Base-by-base conservation (phyloP, 139 green algal species). In the Pycnococcus provasolii region DNA sequence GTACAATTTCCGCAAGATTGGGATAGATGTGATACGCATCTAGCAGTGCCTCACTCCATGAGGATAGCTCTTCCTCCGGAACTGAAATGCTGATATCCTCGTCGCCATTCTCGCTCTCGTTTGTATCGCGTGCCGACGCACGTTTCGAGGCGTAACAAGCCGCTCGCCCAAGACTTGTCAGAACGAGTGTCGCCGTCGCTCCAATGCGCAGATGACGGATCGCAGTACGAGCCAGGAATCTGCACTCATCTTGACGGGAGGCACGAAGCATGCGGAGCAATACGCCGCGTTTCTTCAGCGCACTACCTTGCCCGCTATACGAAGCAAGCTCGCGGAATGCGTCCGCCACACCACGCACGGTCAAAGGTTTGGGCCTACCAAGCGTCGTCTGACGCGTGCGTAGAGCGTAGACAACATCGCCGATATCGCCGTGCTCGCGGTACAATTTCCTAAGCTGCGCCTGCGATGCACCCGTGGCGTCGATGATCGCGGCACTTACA, bases 201-300 rank as follows among this genome's bases (percentile, higher is more conserved):
- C 90, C 91, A 26, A 96, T 84, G 0, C 90, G 77, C 67, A 96
- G 81, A 69, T 90, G 89, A 69, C 84, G 77, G 3, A 80, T 13
- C 15, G 91, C 77, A 48, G 94, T 91, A 45, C 86, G 76, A 5
- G 86, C 79, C 2, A 95, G 70, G 71, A 87, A 96, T 59, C 79
- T 40, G n/a, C 58, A 45, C 45, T 69, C 55, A 44, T 77, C 71
- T 6, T 62, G 66, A 9, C 65, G 42, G 42, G 60, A 75, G 43
- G 71, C 71, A 9, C 71, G 58, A 46, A 77, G 46, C 43, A 77
- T 54, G 2, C 40, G 4, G 26, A 73, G 9, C 0, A 77, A 41
- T 1, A 73, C 11, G 11, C 39, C 60, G 42, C 78, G 71, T 15
- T 69, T 79, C 9, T 60, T 53, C 9, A 42, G 3, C 9, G 8